Percentiles rank a stretch among this genome's conserved stretches.
Conservation (phyloP, 2,329 filamentous ascomycete genomes). For the Aspergillus amoenus region DNA sequence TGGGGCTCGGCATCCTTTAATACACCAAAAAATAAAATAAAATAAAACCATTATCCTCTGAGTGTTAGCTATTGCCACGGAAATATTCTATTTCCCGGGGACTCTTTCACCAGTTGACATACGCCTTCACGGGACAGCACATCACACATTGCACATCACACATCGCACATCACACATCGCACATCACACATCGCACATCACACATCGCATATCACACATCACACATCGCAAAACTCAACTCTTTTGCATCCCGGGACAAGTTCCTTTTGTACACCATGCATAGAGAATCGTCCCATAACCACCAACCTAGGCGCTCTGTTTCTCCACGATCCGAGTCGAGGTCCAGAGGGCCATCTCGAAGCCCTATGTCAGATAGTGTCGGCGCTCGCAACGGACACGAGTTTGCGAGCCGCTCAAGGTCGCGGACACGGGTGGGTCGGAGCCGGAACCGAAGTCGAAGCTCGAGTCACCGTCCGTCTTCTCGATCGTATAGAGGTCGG, state of each 20-base stretch:
- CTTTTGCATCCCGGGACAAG: not conserved
- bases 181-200: not conserved
- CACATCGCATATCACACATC: no score
- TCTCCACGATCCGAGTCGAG: conserved; percentile 35
- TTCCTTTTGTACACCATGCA: conserved; percentile 21
- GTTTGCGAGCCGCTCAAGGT: conserved; percentile 29
- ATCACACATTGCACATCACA: not conserved
- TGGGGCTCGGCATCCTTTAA: not conserved
- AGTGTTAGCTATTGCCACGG: not conserved
- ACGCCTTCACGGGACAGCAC: not conserved
- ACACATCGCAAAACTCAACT: not conserved
- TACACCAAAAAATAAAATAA: not conserved
- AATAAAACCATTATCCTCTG: not conserved
- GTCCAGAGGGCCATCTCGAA: conserved; percentile 29
- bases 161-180: no score
- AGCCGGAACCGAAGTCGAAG: conserved; percentile 40
- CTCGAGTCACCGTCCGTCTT: conserved; percentile 25
- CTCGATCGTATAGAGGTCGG: conserved; percentile 36
- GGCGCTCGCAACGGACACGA: conserved; percentile 27
- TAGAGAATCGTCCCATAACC: conserved; percentile 25
- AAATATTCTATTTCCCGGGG: not conserved
- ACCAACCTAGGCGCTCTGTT: conserved; percentile 35
- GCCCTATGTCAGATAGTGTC: conserved; percentile 23
- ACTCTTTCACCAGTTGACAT: not conserved
- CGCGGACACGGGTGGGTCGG: conserved; percentile 34